Evolutionary conservation across 164 flowering plant species (phyloP), one percentile per base, ranked within the genome.

Genomic region (grape (Vitis vinifera)): DNA sequence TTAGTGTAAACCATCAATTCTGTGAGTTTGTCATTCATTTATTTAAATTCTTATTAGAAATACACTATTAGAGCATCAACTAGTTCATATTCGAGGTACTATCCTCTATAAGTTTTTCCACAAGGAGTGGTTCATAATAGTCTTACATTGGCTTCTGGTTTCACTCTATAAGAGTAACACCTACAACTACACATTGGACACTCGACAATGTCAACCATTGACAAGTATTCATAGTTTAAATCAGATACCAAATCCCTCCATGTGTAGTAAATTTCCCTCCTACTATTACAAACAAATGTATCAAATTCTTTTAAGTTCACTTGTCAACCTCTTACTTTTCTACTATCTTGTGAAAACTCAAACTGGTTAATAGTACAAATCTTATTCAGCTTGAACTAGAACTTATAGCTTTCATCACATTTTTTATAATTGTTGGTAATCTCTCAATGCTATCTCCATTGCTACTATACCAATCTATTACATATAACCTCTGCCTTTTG

Each of bases 271-370:
- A 92, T 55, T 68, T 85, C 91, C 60, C 91, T 83, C 50, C 94
- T 96, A 65, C 91, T 92, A 2, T 79, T 82, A 65, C 98, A 91
- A 9, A 86, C 71, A 73, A 92, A 55, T 47, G 91, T 91, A 68
- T 92, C 97, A 67, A 90, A 86, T 29, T 81, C 85, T 69, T 85
- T 82, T 6, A 79, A 68, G 16, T 78, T 85, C 14, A 87, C 75
- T 55, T 83, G 77, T 68, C 79, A 76, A 15, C 65, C 49, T 66
- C 59, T 81, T 56, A 92, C 48, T 77, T 83, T 76, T 85, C 82
- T 17, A 77, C 56, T 10, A 82, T 80, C 75, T 92, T 92, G 8
- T 65, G 73, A 60, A 89, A 69, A 16, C 81, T 88, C 68, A 82
- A 79, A 19, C 92, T 88, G 16, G 95, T 92, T 29, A 81, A 59